phyloP scores from a whole-genome alignment of 1,139 yeast genomes.

The Suhomyces ambrosiae region DNA sequence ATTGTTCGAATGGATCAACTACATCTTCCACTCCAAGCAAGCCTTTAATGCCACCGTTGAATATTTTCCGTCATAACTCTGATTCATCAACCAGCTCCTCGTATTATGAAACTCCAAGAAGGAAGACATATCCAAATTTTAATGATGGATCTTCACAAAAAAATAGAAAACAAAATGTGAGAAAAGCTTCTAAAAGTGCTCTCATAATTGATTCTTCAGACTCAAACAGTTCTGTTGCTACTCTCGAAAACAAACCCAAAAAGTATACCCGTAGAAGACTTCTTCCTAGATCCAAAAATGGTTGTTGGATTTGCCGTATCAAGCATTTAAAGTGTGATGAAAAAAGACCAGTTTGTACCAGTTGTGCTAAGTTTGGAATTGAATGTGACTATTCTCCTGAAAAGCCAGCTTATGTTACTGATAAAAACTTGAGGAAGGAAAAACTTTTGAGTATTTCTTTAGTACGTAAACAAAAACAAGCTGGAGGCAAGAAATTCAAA shows the following conservation, averaged over 20 bases:
- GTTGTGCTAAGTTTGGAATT: conserved; percentile 46
- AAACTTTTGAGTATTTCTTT: conserved; percentile 38
- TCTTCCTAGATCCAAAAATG: conserved; percentile 46
- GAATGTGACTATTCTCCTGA: conserved; percentile 46
- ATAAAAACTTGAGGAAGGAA: conserved; percentile 38
- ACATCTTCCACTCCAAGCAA: conserved; percentile 15
- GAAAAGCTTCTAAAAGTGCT: conserved; percentile 11
- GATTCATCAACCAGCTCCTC: conserved; percentile 22
- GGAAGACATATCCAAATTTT: conserved; percentile 21
- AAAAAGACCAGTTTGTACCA: conserved; percentile 39
- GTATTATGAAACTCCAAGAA: conserved; percentile 22
- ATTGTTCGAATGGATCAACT: conserved; percentile 14
- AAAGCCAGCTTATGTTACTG: conserved; percentile 45
- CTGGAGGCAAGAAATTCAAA: conserved; percentile 13
- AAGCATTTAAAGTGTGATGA: conserved; percentile 54
- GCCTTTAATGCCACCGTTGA: conserved; percentile 26
- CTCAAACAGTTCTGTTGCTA: conserved; percentile 1
- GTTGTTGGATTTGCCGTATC: conserved; percentile 55
- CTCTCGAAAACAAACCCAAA: conserved; percentile 23
- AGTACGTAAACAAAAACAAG: conserved; percentile 34
- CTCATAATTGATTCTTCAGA: conserved; percentile 7
- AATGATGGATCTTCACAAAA: conserved; percentile 19
- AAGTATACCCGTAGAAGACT: conserved; percentile 46
- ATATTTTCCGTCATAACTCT: conserved; percentile 32
- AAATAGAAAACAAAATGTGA: conserved; percentile 14